These are phyloP conservation scores for Xylariaceae sp. DNA, from an alignment of 2,329 filamentous ascomycete species.

Conservation along the genomic window DNA sequence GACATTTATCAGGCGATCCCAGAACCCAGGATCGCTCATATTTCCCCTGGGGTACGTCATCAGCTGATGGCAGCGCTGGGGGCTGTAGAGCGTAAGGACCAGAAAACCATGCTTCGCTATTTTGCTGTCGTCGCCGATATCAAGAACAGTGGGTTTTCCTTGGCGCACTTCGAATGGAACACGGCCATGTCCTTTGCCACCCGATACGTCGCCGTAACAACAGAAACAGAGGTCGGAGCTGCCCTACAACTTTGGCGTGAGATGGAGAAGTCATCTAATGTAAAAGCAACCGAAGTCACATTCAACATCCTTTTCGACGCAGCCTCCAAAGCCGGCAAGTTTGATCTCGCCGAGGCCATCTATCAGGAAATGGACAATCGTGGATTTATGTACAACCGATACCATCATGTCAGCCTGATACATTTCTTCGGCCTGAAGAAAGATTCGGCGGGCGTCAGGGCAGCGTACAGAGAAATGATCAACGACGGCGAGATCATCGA, in stretches of 20 bases:
- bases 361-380: conserved; percentile 75
- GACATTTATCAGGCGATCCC: conserved; percentile 47
- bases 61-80: conserved; percentile 66
- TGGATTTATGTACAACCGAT: conserved; percentile 66
- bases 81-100: conserved; percentile 52
- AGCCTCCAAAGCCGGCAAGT: conserved; percentile 81
- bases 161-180: conserved; percentile 74
- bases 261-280: conserved; percentile 72
- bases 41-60: conserved; percentile 53
- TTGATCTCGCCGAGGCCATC: conserved; percentile 76
- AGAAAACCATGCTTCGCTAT: conserved; percentile 71
- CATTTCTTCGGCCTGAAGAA: conserved; percentile 74
- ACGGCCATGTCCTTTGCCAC: conserved; percentile 76
- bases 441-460: conserved; percentile 70
- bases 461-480: conserved; percentile 80
- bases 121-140: conserved; percentile 81
- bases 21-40: conserved; percentile 47
- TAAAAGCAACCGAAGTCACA: conserved; percentile 69
- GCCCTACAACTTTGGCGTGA: conserved; percentile 79
- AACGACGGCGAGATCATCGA: conserved; percentile 83
- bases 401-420: conserved; percentile 77
- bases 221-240: conserved; percentile 58
- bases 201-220: conserved; percentile 60
- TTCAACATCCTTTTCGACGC: conserved; percentile 92
- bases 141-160: conserved; percentile 64